Conservation (phyloP, 2,329 filamentous ascomycete species). For the Phialocephala sp. region DNA sequence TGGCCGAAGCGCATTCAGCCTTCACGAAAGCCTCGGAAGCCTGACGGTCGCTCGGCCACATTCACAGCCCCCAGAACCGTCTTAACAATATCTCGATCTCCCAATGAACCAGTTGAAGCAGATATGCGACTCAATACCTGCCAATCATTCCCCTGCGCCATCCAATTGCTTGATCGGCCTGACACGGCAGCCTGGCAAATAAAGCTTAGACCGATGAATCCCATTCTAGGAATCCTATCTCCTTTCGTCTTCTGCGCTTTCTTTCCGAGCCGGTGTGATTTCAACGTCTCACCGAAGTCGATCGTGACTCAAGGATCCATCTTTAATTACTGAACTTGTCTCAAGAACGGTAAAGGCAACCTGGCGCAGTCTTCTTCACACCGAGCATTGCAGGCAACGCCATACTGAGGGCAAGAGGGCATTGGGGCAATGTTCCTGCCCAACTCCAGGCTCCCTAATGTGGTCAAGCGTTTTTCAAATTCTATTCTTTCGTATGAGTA, state of each 20-base stretch:
- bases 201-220: background rate
- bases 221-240: background rate
- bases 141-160: background rate
- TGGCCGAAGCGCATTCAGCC: background rate
- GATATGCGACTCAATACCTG: background rate
- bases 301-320: slow-evolving; percentile 1
- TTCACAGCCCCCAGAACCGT: background rate
- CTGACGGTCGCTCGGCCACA: background rate
- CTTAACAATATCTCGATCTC: background rate
- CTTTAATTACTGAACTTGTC: background rate
- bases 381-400: background rate
- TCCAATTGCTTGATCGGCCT: background rate
- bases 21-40: background rate
- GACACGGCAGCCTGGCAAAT: background rate
- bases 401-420: slow-evolving; percentile 2
- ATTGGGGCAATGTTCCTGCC: background rate
- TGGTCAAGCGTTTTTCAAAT: background rate
- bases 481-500: background rate
- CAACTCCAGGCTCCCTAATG: background rate
- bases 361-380: slow-evolving; percentile 1
- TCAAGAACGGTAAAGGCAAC: background rate
- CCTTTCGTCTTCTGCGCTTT: background rate
- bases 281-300: slow-evolving; percentile 3
- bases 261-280: background rate
- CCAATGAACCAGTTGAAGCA: background rate